Conservation (phyloP, 148 eudicot species). For the Amaranthus palmeri region DNA sequence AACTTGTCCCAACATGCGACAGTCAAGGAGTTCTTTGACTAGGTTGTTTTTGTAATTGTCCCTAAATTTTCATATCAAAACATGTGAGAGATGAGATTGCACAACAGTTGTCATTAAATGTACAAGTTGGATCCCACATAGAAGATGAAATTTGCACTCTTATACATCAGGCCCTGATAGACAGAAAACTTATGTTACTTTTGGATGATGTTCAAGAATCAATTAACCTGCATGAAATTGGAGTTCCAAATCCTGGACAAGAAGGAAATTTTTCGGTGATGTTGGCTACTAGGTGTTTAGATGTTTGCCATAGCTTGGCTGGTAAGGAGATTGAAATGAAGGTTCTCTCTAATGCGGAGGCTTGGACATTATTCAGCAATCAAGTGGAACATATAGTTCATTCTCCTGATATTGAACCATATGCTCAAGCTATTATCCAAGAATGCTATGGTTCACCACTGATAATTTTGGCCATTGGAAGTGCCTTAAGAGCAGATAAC, state of each 20-base stretch:
- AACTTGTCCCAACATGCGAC: constrained; percentile 11
- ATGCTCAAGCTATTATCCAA: constrained; percentile 14
- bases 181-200: constrained; percentile 13
- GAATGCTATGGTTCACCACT: constrained; percentile 20
- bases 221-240: constrained; percentile 24
- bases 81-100: constrained; percentile 19
- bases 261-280: constrained; percentile 10
- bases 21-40: constrained; percentile 4
- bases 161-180: background rate
- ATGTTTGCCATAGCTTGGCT: constrained; percentile 3
- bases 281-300: constrained; percentile 11
- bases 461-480: constrained; percentile 21
- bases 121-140: background rate
- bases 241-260: constrained; percentile 12
- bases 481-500: constrained; percentile 19
- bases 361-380: constrained; percentile 16
- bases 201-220: constrained; percentile 25
- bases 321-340: constrained; percentile 12
- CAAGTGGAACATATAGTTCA: constrained; percentile 16
- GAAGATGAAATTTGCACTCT: constrained; percentile 10
- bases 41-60: constrained; percentile 19
- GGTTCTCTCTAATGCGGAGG: constrained; percentile 14
- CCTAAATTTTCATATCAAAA: constrained; percentile 11
- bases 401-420: constrained; percentile 20
- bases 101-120: constrained; percentile 17